Evolutionary conservation across 768 basidiomycete genomes (phyloP), one percentile per base, ranked within the genome.

Genomic region (Leccinum disarticulatum): DNA sequence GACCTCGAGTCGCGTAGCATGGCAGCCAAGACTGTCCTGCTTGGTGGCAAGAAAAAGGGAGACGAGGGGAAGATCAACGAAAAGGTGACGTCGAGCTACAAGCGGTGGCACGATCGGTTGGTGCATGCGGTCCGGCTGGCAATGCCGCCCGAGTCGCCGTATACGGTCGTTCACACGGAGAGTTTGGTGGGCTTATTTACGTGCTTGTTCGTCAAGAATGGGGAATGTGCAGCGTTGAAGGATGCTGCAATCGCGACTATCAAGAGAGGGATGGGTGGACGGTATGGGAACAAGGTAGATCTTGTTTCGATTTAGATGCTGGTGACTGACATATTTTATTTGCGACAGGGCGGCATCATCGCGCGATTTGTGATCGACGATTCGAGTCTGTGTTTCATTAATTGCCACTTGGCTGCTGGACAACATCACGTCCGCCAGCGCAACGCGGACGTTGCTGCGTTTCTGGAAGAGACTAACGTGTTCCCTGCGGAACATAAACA

Each of bases 401-500:
- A 99, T 75, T 94, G 91, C 64, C 96, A 99, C 79, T 83, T 99
- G 60, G 96, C 95, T n/a, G 93, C 93, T 6, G 96, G 96, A 1
- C 95, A 98, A 68, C 82, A 84, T 57, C 89, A 90, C 53, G 83
- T 90, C 17, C 83, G 90, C 1, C 81, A 90, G 61, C 82, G 96
- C 17, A 97, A 97, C 66, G 85, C 88, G 3, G 96, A 99, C 73
- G 78, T 95, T 11, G 87, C 90, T 6, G 88, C 87, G 1, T 90
- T 98, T 59, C 74, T 98, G 60, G 96, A 98, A 66, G 89, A 91
- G 61, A 87, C 87, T 55, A 72, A 81, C 1, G 79, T 94, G 3
- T 88, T 95, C 56, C 77, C 82, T 15, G 63, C 69, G 6, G 79
- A 81, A 0, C 75, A 79, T 10, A 71, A 79, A 0, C 82, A 79